Conservation (phyloP, 2,329 filamentous ascomycete genomes). For the Pseudocercospora eumusae region DNA sequence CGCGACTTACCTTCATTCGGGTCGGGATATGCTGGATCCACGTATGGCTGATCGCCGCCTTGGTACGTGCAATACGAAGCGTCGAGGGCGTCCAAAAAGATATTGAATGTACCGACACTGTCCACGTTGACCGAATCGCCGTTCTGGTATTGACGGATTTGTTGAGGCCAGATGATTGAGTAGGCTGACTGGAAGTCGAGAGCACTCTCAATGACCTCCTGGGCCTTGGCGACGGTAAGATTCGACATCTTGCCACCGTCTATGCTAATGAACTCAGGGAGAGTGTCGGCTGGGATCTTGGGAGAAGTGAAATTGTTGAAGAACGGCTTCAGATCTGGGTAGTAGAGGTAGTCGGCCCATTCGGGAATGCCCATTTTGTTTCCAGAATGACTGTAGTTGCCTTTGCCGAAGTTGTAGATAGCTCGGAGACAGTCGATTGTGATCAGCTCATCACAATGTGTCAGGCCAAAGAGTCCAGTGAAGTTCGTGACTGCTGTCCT, state of each 20-base stretch:
- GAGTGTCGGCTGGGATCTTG: conserved; percentile 28
- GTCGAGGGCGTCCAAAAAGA: conserved; percentile 50
- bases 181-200: conserved; percentile 30
- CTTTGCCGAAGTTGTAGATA: conserved; percentile 47
- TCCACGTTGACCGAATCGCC: conserved; percentile 27
- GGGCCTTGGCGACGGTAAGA: conserved; percentile 20
- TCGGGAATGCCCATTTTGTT: conserved; percentile 52
- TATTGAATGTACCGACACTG: conserved; percentile 38
- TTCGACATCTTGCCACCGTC: conserved; percentile 29
- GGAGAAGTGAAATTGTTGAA: conserved; percentile 20
- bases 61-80: conserved; percentile 43
- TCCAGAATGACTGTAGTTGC: conserved; percentile 31
- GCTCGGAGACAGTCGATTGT: conserved; percentile 48
- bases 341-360: conserved; percentile 41
- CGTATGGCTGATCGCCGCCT: conserved; percentile 34
- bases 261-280: conserved; percentile 35
- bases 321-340: conserved; percentile 40
- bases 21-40: conserved; percentile 54
- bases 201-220: conserved; percentile 24
- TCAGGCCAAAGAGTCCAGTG: conserved; percentile 21
- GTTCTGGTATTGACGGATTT: conserved; percentile 26
- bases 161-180: conserved; percentile 32
- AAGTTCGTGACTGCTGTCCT: background rate
- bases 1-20: conserved; percentile 27
- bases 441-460: conserved; percentile 28